Percentiles rank a stretch among this genome's conserved stretches.
Evolutionary conservation across 768 basidiomycete genomes (phyloP).

Genomic region (Auricularia heimuer): DNA sequence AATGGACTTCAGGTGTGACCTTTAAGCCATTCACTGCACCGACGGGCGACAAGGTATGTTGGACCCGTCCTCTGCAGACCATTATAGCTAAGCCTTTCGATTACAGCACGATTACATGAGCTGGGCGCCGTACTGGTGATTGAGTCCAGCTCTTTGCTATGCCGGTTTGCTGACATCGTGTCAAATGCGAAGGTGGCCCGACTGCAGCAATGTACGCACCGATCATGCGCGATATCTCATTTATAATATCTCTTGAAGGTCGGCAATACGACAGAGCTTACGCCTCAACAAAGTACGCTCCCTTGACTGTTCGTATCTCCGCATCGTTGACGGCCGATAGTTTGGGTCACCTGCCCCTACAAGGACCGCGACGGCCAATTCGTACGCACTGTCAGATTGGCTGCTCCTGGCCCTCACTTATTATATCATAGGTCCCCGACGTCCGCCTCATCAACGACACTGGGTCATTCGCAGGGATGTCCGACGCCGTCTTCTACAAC

Average conservation of each 20-base stretch:
- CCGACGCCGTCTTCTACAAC: conserved; percentile 55
- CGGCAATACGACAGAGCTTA: conserved; percentile 47
- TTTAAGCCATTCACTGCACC: neutral
- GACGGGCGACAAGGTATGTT: neutral
- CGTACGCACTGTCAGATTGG: conserved; percentile 28
- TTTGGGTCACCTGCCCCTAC: conserved; percentile 53
- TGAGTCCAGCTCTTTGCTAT: neutral
- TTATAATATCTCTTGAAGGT: conserved; percentile 21
- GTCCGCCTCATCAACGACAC: conserved; percentile 44
- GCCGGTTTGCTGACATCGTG: neutral
- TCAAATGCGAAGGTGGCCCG: conserved; percentile 46
- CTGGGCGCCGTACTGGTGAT: conserved; percentile 13
- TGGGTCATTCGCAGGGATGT: conserved; percentile 42
- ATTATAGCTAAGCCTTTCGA: neutral
- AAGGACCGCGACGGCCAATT: conserved; percentile 39
- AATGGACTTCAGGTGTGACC: neutral
- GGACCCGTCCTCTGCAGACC: neutral
- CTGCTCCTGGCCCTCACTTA: conserved; percentile 16
- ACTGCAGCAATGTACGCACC: conserved; percentile 29
- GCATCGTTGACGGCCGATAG: conserved; percentile 18
- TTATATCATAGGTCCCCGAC: conserved; percentile 31
- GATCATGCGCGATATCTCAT: no score
- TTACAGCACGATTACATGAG: conserved; percentile 12
- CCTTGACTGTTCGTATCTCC: neutral
- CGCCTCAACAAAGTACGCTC: conserved; percentile 39